Percentiles rank a stretch among this genome's conserved stretches.
These are phyloP conservation scores for Carex kokanica DNA, from an alignment of 176 grass and related monocot species.

Conservation along the genomic window DNA sequence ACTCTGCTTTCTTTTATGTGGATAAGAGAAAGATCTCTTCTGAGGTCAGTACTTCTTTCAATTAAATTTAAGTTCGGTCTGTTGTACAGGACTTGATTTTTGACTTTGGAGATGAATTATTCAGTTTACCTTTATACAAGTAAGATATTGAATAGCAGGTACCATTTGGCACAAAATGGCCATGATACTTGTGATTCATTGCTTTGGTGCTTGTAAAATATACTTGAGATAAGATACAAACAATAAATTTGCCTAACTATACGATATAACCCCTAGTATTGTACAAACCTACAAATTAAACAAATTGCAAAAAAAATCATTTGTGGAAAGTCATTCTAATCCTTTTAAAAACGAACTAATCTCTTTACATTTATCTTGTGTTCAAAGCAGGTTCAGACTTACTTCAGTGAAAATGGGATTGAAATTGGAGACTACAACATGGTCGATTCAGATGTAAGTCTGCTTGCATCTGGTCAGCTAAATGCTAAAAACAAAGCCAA, in stretches of 20 bases:
- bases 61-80: background rate
- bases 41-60: constrained; percentile 52
- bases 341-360: constrained; percentile 5
- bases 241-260: background rate
- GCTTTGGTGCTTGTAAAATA: background rate
- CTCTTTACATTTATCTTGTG: constrained; percentile 13
- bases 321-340: background rate
- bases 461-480: constrained; percentile 75
- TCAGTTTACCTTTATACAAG: background rate
- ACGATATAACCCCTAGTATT: background rate
- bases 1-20: constrained; percentile 88
- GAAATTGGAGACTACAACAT: constrained; percentile 69
- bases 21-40: constrained; percentile 78
- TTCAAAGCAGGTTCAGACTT: constrained; percentile 44
- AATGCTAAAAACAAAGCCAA: constrained; percentile 24
- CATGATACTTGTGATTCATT: background rate
- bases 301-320: background rate
- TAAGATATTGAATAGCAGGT: background rate
- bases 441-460: constrained; percentile 59
- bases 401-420: constrained; percentile 75
- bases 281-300: background rate
- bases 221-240: background rate
- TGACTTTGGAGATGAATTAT: background rate
- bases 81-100: background rate
- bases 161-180: background rate